Evolutionary conservation across 2,329 filamentous ascomycete species (phyloP).

Genomic region (Sporothrix brasiliensis): DNA sequence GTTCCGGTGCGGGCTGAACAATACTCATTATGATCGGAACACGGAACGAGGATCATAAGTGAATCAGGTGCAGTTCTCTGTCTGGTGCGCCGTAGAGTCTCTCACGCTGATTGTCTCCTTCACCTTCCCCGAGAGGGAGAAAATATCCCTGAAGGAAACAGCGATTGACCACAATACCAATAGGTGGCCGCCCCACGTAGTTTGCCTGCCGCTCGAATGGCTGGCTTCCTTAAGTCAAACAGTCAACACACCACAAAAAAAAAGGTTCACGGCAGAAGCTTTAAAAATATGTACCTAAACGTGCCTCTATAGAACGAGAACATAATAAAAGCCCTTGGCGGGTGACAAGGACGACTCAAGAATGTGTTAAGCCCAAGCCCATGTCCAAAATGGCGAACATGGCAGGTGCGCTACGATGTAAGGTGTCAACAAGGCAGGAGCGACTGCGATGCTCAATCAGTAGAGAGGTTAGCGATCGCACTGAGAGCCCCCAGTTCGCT

Average conservation of each 20-base stretch:
- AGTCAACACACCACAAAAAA: background rate
- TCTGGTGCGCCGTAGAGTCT: conserved; percentile 22
- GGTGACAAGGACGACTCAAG: no score
- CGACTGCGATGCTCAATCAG: no score
- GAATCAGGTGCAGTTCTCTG: conserved; percentile 17
- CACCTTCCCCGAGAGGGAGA: conserved; percentile 2
- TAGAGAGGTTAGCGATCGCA: no score
- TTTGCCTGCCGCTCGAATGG: conserved; percentile 11
- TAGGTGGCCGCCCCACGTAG: background rate
- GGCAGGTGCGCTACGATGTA: no score
- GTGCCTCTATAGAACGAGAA: no score
- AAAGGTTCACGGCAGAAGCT: background rate
- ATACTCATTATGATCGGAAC: no score
- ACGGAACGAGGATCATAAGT: no score
- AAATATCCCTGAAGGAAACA: conserved; percentile 3
- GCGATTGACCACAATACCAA: background rate
- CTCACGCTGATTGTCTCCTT: conserved; percentile 19
- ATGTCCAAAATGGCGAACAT: no score
- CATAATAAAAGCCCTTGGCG: no score
- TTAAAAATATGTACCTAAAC: no score
- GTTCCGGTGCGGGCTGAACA: background rate
- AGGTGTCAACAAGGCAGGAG: no score
- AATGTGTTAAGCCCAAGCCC: no score
- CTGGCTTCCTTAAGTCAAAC: background rate
- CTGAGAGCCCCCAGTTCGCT: background rate